Base-by-base conservation (phyloP, 148 eudicot species). In the Heliosperma pusillum region DNA sequence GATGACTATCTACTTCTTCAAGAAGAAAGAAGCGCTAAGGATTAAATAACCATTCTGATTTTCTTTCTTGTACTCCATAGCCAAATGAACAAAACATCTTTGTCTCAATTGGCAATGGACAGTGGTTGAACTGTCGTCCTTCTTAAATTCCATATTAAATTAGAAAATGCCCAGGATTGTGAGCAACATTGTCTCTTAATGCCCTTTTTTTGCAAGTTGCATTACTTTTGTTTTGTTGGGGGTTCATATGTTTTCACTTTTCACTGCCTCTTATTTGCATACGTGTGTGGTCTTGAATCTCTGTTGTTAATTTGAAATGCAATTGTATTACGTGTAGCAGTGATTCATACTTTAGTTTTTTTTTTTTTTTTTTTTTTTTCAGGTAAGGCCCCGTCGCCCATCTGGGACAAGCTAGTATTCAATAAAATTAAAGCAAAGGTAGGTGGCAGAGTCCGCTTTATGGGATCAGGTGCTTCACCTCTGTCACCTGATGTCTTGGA, bases 401-500 rank as follows among this genome's bases (percentile, higher is more conserved):
- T 93, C 82, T 93, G 98, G 98, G 98, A 93, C 80, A 91, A 85
- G 74, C 85, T 93, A 82, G 98, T 93, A 17, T 93, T 93, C 78
- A 93, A 93, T 78, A 93, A 93, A 86, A 91, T 93, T 80, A 93
- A 89, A 82, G 97, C 88, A 55, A 93, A 86, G 86, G 88, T 93
- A 61, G 98, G 98, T 60, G 98, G 98, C 71, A 85, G 98, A 78
- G 93, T 93, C 74, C 97, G 98, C 69, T 80, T 87, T 71, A 79
- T 93, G 93, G 80, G 87, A 40, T 93, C 98, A 71, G 98, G 97
- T 70, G 98, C 98, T 86, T 93, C 98, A 74, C 98, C 98, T 59
- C 79, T 93, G 80, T 93, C 98, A 11, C 84, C 97, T 70, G 98
- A 93, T 83, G 89, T 91, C 79, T 76, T 93, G 93, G 97, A 89